Percentiles rank a stretch among this genome's conserved stretches.
Conservation (phyloP, 345 rosid genomes). For the Punica granatum region DNA sequence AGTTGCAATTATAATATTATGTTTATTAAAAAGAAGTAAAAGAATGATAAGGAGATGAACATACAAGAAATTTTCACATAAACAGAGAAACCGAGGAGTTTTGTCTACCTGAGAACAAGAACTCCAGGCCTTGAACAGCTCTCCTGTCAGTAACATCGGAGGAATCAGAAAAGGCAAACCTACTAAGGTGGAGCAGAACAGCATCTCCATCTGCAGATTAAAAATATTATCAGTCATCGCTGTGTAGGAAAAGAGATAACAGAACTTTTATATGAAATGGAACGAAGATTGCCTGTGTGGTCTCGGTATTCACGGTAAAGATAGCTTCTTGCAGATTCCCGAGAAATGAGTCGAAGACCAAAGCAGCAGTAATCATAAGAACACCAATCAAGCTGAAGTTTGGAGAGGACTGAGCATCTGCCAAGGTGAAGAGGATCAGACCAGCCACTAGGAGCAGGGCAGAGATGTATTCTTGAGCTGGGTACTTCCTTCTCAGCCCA, state of each 20-base stretch:
- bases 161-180: constrained; percentile 88
- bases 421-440: constrained; percentile 82
- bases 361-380: constrained; percentile 83
- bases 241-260: background rate
- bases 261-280: background rate
- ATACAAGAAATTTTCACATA: background rate
- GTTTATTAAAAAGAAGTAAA: background rate
- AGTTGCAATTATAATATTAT: constrained; percentile 2
- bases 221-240: background rate
- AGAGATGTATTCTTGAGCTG: constrained; percentile 69
- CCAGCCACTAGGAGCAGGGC: constrained; percentile 80
- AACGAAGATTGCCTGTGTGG: constrained; percentile 54
- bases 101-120: constrained; percentile 74
- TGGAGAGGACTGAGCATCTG: constrained; percentile 91
- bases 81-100: background rate
- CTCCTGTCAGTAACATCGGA: constrained; percentile 96
- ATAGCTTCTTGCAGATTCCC: constrained; percentile 94
- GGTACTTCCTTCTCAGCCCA: constrained; percentile 80
- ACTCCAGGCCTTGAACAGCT: constrained; percentile 84
- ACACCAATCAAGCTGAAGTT: constrained; percentile 81
- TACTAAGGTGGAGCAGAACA: constrained; percentile 86
- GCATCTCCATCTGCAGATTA: constrained; percentile 74
- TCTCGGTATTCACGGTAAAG: constrained; percentile 71
- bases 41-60: background rate
- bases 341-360: constrained; percentile 75